phyloP scores from a whole-genome alignment of 1,139 yeast genomes.

The Candida labiduridarum region DNA sequence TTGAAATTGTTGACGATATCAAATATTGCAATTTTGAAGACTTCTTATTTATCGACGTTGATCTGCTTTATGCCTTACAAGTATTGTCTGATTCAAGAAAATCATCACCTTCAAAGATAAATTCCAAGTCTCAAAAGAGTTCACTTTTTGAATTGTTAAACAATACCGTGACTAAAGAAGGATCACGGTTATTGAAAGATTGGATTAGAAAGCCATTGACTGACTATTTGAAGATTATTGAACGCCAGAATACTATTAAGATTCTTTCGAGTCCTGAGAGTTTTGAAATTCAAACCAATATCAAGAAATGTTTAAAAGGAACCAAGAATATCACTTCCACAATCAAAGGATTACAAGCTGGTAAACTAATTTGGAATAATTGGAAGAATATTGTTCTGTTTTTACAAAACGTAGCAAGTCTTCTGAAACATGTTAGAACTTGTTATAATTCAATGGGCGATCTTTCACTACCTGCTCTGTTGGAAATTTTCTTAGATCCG shows the following conservation, averaged over 20 bases:
- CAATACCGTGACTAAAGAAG: slow-evolving; percentile 28
- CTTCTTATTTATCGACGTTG: slow-evolving; percentile 34
- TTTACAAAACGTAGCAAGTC: slow-evolving; percentile 14
- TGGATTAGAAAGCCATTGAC: slow-evolving; percentile 38
- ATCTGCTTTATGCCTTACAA: slow-evolving; percentile 31
- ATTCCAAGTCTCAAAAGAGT: slow-evolving; percentile 14
- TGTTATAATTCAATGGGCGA: not conserved
- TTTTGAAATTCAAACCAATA: slow-evolving; percentile 15
- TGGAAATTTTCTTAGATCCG: slow-evolving; percentile 6
- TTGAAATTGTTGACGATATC: slow-evolving; percentile 6
- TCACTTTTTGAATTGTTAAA: slow-evolving; percentile 26
- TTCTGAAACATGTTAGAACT: slow-evolving; percentile 12
- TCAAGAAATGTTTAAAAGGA: slow-evolving; percentile 19
- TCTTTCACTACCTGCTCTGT: not conserved
- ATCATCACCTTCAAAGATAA: slow-evolving; percentile 3
- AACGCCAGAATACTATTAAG: slow-evolving; percentile 29
- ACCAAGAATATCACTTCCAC: slow-evolving; percentile 27
- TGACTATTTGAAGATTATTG: slow-evolving; percentile 21
- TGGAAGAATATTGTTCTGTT: slow-evolving; percentile 29
- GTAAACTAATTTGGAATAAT: slow-evolving; percentile 21
- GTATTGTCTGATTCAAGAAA: slow-evolving; percentile 22
- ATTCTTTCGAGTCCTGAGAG: slow-evolving; percentile 20
- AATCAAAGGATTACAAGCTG: slow-evolving; percentile 24
- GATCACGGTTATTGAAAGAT: slow-evolving; percentile 26
- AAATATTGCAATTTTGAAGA: slow-evolving; percentile 14